Evolutionary conservation across 129 eudicot species (phyloP), one percentile per base, ranked within the genome.

Genomic region (Pittosporum tobira): DNA sequence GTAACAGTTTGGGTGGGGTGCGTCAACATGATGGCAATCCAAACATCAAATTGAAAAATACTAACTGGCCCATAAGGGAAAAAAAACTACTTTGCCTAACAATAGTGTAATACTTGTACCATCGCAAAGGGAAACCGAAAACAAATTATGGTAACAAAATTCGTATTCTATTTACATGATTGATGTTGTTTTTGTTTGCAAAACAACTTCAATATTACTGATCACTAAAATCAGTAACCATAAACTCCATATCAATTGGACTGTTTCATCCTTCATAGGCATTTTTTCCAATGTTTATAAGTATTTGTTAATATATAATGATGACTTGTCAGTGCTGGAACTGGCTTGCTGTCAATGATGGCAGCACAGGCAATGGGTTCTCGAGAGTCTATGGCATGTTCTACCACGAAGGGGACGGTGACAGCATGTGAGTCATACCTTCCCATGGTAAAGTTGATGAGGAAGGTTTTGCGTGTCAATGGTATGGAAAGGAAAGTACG

Each of bases 281-380:
- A 29, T 12, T 47, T 20, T 15, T 11, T 16, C 16, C 19, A 12
- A 18, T 27, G 1, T 15, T 7, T 6, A 18, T 45, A 7, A 23
- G 0, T 11, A 1, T 22, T 20, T 25, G 0, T 18, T 6, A 2
- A 13, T 9, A n/a, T 22, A 6, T 0, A 18, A 25, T 12, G 26
- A 19, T 38, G 27, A 18, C 4, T 28, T 36, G 50, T 64, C 78
- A 90, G 97, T 55, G 84, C 95, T 48, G 97, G 97, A 57, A 90
- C 97, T 18, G 97, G 97, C 38, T 82, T 90, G 74, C 75, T 90
- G 44, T 90, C 97, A 21, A 80, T 90, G 97, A 85, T 90, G 97
- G 97, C 88, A 30, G 88, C 93, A 26, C 80, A 84, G 27, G 93
- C 95, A 52, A 81, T 88, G 88, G 64, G 76, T 10, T 19, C 11